Conservation (phyloP, 805 yeast genomes). For the Candida tallmaniae region DNA sequence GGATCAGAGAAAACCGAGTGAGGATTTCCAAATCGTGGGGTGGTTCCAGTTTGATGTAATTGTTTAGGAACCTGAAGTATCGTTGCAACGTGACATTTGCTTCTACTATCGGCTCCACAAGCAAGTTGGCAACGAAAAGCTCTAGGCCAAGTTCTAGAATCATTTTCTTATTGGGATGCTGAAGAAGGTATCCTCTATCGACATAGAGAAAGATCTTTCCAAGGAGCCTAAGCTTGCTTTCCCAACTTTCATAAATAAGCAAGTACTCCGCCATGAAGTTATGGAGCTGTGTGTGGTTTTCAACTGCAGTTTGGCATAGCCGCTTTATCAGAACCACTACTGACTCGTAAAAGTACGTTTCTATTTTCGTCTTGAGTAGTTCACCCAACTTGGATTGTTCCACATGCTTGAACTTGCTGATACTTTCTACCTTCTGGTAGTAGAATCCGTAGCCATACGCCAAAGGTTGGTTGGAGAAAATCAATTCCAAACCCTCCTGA, state of each 20-base stretch:
- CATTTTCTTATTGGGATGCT: slow-evolving; percentile 24
- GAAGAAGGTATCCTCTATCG: slow-evolving; percentile 31
- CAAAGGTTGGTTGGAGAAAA: slow-evolving; percentile 15
- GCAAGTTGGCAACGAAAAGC: slow-evolving; percentile 15
- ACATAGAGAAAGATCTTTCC: slow-evolving; percentile 30
- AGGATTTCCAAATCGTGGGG: slow-evolving; percentile 3
- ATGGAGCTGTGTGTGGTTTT: slow-evolving; percentile 2
- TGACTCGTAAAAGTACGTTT: slow-evolving; percentile 9
- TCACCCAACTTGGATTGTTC: slow-evolving; percentile 29
- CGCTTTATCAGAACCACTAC: slow-evolving; percentile 13
- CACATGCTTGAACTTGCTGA: slow-evolving; percentile 27
- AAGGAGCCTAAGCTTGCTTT: slow-evolving; percentile 17
- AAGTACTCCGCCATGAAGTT: slow-evolving; percentile 11
- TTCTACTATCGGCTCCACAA: slow-evolving; percentile 5
- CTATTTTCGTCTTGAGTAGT: slow-evolving; percentile 16
- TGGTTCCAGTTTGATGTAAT: slow-evolving; percentile 6
- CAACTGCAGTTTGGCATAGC: slow-evolving; percentile 3
- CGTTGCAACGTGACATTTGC: slow-evolving; percentile 7
- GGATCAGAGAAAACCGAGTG: slow-evolving; percentile 13
- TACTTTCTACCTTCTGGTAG: slow-evolving; percentile 25
- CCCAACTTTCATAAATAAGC: slow-evolving; percentile 20
- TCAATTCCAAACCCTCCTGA: slow-evolving; percentile 15
- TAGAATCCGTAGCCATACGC: slow-evolving; percentile 20
- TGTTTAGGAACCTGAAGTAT: slow-evolving; percentile 8
- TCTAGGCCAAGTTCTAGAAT: slow-evolving; percentile 22